These are phyloP conservation scores for Naganishia vishniacii DNA, from an alignment of 768 basidiomycete species.

Conservation along the genomic window DNA sequence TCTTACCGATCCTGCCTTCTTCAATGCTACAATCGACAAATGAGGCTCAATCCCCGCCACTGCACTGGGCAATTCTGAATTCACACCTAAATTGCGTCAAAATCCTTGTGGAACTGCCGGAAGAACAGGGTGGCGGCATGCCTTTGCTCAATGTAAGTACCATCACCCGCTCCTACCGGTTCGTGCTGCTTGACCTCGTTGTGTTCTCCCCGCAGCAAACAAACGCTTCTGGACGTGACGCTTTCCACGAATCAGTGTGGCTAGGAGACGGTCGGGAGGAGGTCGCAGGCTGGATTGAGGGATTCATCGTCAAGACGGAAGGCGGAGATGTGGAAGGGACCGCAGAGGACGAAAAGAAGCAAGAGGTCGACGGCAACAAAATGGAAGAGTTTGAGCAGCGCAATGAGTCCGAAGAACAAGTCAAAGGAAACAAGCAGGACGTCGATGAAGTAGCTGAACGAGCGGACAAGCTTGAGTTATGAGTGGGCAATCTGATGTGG, in stretches of 20 bases:
- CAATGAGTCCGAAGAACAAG: constrained; percentile 4
- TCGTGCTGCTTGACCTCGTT: neutral
- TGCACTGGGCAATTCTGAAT: constrained; percentile 90
- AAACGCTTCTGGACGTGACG: constrained; percentile 41
- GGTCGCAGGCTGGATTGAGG: constrained; percentile 48
- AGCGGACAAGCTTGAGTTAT: constrained; percentile 30
- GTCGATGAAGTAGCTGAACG: constrained; percentile 37
- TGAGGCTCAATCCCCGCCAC: constrained; percentile 66
- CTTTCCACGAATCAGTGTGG: constrained; percentile 44
- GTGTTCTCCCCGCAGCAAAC: constrained; percentile 33
- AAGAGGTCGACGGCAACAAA: constrained; percentile 50
- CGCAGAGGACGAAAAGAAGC: constrained; percentile 71
- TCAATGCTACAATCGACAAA: constrained; percentile 61
- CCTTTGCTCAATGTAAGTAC: constrained; percentile 40
- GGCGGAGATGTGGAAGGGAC: constrained; percentile 72
- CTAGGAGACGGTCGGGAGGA: constrained; percentile 48
- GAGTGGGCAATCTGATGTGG: neutral
- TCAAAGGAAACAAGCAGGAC: constrained; percentile 22
- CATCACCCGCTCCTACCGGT: neutral
- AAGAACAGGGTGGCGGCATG: constrained; percentile 46
- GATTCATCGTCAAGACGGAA: constrained; percentile 64
- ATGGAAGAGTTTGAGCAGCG: constrained; percentile 28
- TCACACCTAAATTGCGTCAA: constrained; percentile 57
- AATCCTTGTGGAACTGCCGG: constrained; percentile 39
- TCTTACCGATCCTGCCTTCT: constrained; percentile 60